phyloP scores from a whole-genome alignment of 1,284 basidiomycete genomes.

The Peniophora sp. region DNA sequence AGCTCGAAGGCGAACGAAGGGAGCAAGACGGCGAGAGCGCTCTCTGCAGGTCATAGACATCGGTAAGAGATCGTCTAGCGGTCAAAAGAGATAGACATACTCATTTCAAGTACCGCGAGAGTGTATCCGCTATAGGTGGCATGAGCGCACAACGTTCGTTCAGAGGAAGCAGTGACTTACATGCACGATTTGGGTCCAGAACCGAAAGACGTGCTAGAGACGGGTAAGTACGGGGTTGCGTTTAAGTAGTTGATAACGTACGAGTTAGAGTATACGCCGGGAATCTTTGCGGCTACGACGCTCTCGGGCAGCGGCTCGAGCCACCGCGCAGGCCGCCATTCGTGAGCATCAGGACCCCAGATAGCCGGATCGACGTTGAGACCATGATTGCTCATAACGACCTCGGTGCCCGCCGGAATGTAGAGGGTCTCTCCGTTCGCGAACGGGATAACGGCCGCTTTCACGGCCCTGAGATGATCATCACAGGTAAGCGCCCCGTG shows the following conservation, averaged over 20 bases:
- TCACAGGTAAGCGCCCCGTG: neutral
- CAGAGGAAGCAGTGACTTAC: neutral
- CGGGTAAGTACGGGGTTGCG: neutral
- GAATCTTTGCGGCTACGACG: neutral
- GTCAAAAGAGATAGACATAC: slow-evolving; percentile 15
- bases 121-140: slow-evolving; percentile 20
- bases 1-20: slow-evolving; percentile 3
- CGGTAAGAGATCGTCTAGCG: too few relatives aligned
- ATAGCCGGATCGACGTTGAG: slow-evolving; percentile 9
- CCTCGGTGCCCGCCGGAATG: neutral
- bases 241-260: neutral
- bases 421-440: neutral
- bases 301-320: slow-evolving; percentile 5
- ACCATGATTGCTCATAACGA: slow-evolving; percentile 1
- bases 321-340: slow-evolving; percentile 12
- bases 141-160: slow-evolving; percentile 9
- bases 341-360: slow-evolving; percentile 9
- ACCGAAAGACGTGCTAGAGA: slow-evolving; percentile 20
- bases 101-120: slow-evolving; percentile 23
- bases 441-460: neutral
- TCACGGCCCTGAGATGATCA: neutral
- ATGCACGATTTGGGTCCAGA: slow-evolving; percentile 23
- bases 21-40: slow-evolving; percentile 1
- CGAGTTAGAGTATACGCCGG: neutral
- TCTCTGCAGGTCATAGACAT: too few relatives aligned